These are phyloP conservation scores for Cyclotella cryptica DNA, from an alignment of 108 stramenopile genomes.

Conservation along the genomic window DNA sequence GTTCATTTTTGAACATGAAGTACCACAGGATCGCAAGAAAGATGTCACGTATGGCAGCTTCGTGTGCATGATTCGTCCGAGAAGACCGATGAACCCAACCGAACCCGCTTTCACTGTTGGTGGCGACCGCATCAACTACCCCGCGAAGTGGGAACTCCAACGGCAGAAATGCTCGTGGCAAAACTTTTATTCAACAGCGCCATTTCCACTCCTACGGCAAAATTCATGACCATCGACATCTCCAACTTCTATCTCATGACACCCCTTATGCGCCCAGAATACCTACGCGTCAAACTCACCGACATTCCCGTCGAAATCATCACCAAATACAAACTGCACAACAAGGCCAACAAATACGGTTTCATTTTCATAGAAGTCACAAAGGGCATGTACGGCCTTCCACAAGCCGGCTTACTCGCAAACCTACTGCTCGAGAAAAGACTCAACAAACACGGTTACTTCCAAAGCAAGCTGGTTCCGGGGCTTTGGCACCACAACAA, in stretches of 20 bases:
- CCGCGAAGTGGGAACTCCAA: not conserved
- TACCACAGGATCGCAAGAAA: not conserved
- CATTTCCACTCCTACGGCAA: not conserved
- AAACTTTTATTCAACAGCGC: slow-evolving; percentile 2
- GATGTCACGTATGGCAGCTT: not conserved
- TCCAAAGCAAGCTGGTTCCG: not conserved
- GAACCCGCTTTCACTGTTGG: slow-evolving; percentile 1
- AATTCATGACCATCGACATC: not conserved
- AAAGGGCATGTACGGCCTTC: slow-evolving; percentile 5
- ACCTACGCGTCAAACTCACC: not conserved
- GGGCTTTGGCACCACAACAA: not conserved
- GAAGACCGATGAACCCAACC: not conserved
- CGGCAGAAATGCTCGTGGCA: not conserved
- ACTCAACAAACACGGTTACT: slow-evolving; percentile 1
- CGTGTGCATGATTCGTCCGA: not conserved
- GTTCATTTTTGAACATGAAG: not conserved
- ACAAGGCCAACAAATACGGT: not conserved
- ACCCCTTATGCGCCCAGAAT: not conserved
- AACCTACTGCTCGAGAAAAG: not conserved
- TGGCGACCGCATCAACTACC: not conserved
- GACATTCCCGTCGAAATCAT: not conserved
- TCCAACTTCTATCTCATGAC: not conserved
- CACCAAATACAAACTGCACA: not conserved
- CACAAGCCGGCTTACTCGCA: not conserved
- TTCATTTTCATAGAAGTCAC: not conserved